A percentile compares a stretch with the other conserved stretches of the same genome.
phyloP scores from a whole-genome alignment of 306 rosid species.

The Corylus heterophylla region DNA sequence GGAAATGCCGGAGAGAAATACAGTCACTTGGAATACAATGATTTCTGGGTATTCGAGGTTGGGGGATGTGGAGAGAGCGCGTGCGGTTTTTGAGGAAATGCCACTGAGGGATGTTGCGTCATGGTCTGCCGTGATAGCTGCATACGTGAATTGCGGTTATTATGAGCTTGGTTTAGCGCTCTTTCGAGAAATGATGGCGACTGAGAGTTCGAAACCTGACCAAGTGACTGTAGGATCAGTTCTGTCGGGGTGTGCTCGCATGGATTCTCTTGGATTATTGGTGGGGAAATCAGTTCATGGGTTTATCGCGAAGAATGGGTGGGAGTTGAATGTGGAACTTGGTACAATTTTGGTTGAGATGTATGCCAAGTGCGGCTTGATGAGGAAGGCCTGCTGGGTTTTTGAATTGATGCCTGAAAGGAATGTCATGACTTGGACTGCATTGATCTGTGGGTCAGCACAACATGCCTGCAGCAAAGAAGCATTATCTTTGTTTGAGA shows the following conservation, averaged over 20 bases:
- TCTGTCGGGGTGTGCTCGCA: slow-evolving; percentile 52
- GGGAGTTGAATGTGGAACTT: slow-evolving; percentile 54
- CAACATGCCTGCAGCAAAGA: slow-evolving; percentile 44
- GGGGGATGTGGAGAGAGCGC: slow-evolving; percentile 40
- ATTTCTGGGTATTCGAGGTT: slow-evolving; percentile 47
- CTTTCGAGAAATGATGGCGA: slow-evolving; percentile 54
- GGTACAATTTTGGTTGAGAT: slow-evolving; percentile 58
- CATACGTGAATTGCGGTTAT: slow-evolving; percentile 25
- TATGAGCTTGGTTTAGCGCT: slow-evolving; percentile 34
- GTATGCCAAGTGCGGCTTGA: slow-evolving; percentile 56
- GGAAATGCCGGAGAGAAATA: slow-evolving; percentile 53
- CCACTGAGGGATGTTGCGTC: slow-evolving; percentile 44
- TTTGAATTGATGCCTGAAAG: slow-evolving; percentile 45
- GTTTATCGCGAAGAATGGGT: slow-evolving; percentile 46
- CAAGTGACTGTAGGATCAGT: slow-evolving; percentile 33
- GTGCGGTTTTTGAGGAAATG: slow-evolving; percentile 44
- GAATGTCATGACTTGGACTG: slow-evolving; percentile 57
- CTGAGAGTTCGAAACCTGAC: slow-evolving; percentile 41
- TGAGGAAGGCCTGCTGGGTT: slow-evolving; percentile 48
- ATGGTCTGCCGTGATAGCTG: slow-evolving; percentile 63
- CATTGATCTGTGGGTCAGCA: slow-evolving; percentile 52
- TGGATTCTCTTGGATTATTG: slow-evolving; percentile 51
- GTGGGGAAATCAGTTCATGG: slow-evolving; percentile 70
- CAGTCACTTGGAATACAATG: slow-evolving; percentile 67
- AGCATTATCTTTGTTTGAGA: slow-evolving; percentile 49